Conservation (phyloP, 176 grass and related monocot species). For the Metroxylon sagu region DNA sequence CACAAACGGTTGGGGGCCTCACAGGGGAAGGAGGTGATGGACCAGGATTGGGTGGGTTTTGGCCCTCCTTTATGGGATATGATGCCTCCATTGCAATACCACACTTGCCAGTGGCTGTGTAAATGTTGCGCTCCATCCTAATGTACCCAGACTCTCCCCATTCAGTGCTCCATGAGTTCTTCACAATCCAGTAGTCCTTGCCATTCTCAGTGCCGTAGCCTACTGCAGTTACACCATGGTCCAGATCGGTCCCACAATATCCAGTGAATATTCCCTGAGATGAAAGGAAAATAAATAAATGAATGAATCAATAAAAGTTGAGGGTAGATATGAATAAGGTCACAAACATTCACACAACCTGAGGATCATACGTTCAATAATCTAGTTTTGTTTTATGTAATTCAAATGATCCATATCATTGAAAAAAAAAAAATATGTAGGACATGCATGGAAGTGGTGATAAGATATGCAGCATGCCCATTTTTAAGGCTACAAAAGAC, state of each 20-base stretch:
- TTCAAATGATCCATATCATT: no score
- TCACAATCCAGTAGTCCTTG: slow-evolving; percentile 56
- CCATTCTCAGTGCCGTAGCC: slow-evolving; percentile 29
- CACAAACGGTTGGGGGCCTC: slow-evolving; percentile 24
- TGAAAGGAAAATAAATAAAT: not conserved
- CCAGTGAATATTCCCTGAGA: slow-evolving; percentile 29
- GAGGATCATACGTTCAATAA: no score
- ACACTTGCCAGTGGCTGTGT: slow-evolving; percentile 16
- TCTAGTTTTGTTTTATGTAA: no score
- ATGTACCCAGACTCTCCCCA: slow-evolving; percentile 58
- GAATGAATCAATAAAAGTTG: no score
- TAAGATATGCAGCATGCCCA: no score
- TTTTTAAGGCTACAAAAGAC: no score
- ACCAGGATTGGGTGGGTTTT: slow-evolving; percentile 24
- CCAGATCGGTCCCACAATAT: slow-evolving; percentile 25
- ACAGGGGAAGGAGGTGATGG: slow-evolving; percentile 30
- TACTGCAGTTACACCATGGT: slow-evolving; percentile 39
- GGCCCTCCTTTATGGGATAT: slow-evolving; percentile 32
- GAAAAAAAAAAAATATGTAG: no score
- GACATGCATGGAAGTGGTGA: no score
- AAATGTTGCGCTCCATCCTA: slow-evolving; percentile 30
- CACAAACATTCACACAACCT: no score
- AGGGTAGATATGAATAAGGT: no score
- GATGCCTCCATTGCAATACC: slow-evolving; percentile 41
- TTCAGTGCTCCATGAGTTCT: slow-evolving; percentile 39